Evolutionary conservation across 768 basidiomycete genomes (phyloP).

Genomic region (Serpula lacrymans): DNA sequence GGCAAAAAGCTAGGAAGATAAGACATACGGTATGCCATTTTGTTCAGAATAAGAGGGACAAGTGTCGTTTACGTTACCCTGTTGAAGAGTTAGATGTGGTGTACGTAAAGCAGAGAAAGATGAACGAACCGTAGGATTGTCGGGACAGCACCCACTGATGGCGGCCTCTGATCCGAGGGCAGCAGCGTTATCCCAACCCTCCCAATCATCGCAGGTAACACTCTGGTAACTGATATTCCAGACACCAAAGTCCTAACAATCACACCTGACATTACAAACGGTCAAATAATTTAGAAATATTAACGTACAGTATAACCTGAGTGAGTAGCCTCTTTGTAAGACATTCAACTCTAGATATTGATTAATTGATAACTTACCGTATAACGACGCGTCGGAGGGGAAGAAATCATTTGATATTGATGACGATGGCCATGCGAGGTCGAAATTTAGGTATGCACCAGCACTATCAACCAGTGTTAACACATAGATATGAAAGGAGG

Average conservation of each 20-base stretch:
- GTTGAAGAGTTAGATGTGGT: conserved; percentile 3
- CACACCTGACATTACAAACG: no score
- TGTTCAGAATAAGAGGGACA: conserved; percentile 73
- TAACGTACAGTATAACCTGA: conserved; percentile 37
- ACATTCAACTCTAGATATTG: background rate
- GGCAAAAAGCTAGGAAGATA: background rate
- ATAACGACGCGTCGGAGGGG: conserved; percentile 63
- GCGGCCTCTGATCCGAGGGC: conserved; percentile 67
- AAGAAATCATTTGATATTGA: conserved; percentile 73
- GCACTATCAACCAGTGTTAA: conserved; percentile 39
- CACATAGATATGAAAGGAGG: background rate
- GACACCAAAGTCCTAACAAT: conserved; percentile 82
- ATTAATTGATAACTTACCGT: conserved; percentile 41
- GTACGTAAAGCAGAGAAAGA: background rate
- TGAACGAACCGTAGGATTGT: conserved; percentile 52
- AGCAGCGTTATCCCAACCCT: conserved; percentile 51
- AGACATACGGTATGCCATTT: conserved; percentile 59
- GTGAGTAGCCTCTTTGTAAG: conserved; percentile 30
- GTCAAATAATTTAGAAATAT: background rate
- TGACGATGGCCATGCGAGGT: conserved; percentile 72
- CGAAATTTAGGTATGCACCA: conserved; percentile 74
- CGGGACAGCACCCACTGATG: conserved; percentile 70
- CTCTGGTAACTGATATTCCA: conserved; percentile 77
- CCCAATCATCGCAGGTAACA: conserved; percentile 67
- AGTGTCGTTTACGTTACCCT: conserved; percentile 45